These are phyloP conservation scores for Vickermania spadyakhi DNA, from an alignment of 208 protist species.

Conservation along the genomic window DNA sequence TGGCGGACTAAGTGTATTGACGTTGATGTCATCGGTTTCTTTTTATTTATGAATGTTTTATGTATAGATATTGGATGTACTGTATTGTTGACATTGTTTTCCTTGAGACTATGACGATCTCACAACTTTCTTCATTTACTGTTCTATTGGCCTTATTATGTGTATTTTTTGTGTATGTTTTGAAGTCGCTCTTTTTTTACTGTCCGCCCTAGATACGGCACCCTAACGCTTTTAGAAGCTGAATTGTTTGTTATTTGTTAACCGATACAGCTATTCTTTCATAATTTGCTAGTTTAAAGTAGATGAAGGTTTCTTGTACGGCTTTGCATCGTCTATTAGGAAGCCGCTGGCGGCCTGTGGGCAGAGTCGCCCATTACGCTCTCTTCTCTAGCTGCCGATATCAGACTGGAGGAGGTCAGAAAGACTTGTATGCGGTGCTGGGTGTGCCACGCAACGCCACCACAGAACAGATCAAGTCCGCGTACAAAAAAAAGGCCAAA, in stretches of 20 bases:
- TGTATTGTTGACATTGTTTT: neutral
- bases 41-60: neutral
- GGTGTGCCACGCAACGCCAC: slow-evolving; percentile 71
- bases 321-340: too few relatives aligned
- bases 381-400: too few relatives aligned
- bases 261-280: too few relatives aligned
- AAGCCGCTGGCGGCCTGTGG: too few relatives aligned
- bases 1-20: slow-evolving; percentile 14
- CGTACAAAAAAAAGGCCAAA: slow-evolving; percentile 82
- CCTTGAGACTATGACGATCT: too few relatives aligned
- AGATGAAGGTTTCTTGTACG: too few relatives aligned
- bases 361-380: too few relatives aligned
- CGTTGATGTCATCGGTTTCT: slow-evolving; percentile 3
- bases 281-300: too few relatives aligned
- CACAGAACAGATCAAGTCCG: slow-evolving; percentile 75
- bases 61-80: neutral
- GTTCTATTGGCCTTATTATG: neutral
- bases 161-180: neutral
- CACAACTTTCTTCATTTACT: too few relatives aligned
- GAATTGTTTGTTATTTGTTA: too few relatives aligned
- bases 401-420: slow-evolving; percentile 29
- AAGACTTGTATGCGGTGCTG: slow-evolving; percentile 77
- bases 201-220: neutral
- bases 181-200: neutral
- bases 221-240: too few relatives aligned